Conservation (phyloP, 768 basidiomycete species). For the Mycena vulgaris region DNA sequence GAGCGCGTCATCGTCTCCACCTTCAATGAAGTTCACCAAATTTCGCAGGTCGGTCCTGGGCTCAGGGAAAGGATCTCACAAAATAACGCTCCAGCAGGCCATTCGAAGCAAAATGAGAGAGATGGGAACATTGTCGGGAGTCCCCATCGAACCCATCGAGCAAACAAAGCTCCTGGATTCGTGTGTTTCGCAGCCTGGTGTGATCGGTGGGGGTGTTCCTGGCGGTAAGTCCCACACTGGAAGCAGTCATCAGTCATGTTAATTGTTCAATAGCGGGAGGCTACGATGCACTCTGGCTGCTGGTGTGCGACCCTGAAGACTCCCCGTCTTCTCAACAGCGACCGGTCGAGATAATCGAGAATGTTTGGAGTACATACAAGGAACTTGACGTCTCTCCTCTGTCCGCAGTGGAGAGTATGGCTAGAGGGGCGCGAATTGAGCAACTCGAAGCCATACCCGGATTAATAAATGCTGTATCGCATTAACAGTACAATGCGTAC, state of each 20-base stretch:
- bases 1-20: slow-evolving; percentile 64
- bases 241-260: slow-evolving; percentile 11
- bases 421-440: slow-evolving; percentile 78
- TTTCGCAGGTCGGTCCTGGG: slow-evolving; percentile 66
- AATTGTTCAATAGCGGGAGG: slow-evolving; percentile 84
- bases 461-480: slow-evolving; percentile 57
- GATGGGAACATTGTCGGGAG: slow-evolving; percentile 84
- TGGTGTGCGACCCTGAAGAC: slow-evolving; percentile 75
- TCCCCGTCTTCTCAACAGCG: slow-evolving; percentile 60
- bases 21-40: slow-evolving; percentile 70
- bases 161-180: slow-evolving; percentile 89
- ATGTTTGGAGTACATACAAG: slow-evolving; percentile 76
- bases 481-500: slow-evolving; percentile 33
- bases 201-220: slow-evolving; percentile 96
- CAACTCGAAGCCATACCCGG: slow-evolving; percentile 69
- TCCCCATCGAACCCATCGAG: slow-evolving; percentile 92
- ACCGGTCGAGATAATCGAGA: slow-evolving; percentile 75
- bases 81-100: slow-evolving; percentile 57
- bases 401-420: slow-evolving; percentile 77
- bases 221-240: slow-evolving; percentile 75
- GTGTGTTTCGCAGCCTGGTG: slow-evolving; percentile 84
- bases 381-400: slow-evolving; percentile 81
- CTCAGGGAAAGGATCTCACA: neutral
- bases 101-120: slow-evolving; percentile 86
- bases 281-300: slow-evolving; percentile 96